Conservation (phyloP, 2,329 filamentous ascomycete species). For the Lecanoromycetidae sp. region DNA sequence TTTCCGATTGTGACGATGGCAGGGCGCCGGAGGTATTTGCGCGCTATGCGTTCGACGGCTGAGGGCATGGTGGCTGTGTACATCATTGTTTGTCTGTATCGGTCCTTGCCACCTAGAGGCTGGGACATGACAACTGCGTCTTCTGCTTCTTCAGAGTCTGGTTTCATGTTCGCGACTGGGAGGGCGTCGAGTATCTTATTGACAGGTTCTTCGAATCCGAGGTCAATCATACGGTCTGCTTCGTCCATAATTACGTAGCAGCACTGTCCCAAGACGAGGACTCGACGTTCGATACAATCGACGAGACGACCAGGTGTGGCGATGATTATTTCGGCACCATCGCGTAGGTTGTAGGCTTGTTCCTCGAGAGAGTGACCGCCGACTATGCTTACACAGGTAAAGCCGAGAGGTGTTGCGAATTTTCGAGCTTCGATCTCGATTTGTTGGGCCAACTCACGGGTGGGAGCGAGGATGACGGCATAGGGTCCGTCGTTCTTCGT, state of each 20-base stretch:
- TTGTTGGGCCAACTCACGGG: constrained; percentile 92
- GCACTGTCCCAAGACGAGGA: constrained; percentile 88
- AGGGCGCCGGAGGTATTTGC: constrained; percentile 85
- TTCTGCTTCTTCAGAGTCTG: constrained; percentile 84
- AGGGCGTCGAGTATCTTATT: constrained; percentile 95
- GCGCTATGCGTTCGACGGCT: constrained; percentile 86
- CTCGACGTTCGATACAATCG: constrained; percentile 87
- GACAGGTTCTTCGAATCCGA: constrained; percentile 93
- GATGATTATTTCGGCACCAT: constrained; percentile 94
- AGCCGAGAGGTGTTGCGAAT: constrained; percentile 80
- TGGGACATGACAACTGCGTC: constrained; percentile 72
- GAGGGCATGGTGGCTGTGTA: constrained; percentile 98
- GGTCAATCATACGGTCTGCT: constrained; percentile 96
- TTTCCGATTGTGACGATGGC: constrained; percentile 94
- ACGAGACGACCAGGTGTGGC: constrained; percentile 96
- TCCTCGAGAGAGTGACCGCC: constrained; percentile 93
- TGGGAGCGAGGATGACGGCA: constrained; percentile 91
- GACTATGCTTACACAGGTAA: constrained; percentile 93
- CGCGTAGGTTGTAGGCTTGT: constrained; percentile 76
- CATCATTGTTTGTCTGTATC: constrained; percentile 99
- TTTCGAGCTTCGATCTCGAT: constrained; percentile 91
- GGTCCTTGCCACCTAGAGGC: constrained; percentile 60
- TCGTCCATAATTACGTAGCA: constrained; percentile 99
- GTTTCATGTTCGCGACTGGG: constrained; percentile 86
- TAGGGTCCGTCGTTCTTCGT: constrained; percentile 94